A percentile compares a stretch with the other conserved stretches of the same genome.
phyloP scores from a whole-genome alignment of 2,329 filamentous ascomycete genomes.

The Coniochaeta sp. region DNA sequence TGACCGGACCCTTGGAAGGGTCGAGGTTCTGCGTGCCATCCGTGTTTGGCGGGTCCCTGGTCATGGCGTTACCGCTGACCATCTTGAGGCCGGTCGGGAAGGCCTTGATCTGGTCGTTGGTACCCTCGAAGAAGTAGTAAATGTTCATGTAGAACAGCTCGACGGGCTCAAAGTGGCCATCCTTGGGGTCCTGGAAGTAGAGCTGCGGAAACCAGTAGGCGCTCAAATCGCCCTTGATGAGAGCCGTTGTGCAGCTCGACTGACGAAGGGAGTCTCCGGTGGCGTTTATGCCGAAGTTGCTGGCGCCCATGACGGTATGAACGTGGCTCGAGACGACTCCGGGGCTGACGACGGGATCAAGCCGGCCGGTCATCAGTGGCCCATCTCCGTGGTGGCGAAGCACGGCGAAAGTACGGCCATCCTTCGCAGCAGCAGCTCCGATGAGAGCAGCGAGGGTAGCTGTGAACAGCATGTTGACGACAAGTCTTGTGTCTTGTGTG shows the following conservation, averaged over 20 bases:
- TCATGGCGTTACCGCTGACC: constrained; percentile 55
- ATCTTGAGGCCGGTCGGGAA: constrained; percentile 69
- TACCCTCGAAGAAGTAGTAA: constrained; percentile 68
- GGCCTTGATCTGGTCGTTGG: constrained; percentile 58
- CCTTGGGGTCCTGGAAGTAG: constrained; percentile 58
- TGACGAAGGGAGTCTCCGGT: constrained; percentile 50
- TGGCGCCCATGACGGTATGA: constrained; percentile 65
- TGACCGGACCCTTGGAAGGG: constrained; percentile 41
- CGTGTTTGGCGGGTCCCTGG: constrained; percentile 48
- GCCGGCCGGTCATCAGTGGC: constrained; percentile 50
- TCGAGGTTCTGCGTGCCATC: constrained; percentile 44
- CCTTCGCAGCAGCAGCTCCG: constrained; percentile 32
- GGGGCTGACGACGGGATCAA: constrained; percentile 63
- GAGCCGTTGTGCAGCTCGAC: constrained; percentile 65
- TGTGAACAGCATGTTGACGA: constrained; percentile 12
- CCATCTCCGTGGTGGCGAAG: constrained; percentile 62
- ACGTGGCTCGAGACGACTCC: constrained; percentile 54
- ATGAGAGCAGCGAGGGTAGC: constrained; percentile 20
- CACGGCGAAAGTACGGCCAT: constrained; percentile 54
- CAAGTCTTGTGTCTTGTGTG: not conserved
- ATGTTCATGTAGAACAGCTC: constrained; percentile 65
- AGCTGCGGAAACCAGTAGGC: constrained; percentile 73
- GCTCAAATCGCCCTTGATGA: constrained; percentile 59
- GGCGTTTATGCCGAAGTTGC: constrained; percentile 56
- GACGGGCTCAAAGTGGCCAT: constrained; percentile 58